phyloP scores from a whole-genome alignment of 2,329 filamentous ascomycete genomes.

The Pseudophaeomoniella oleicola region DNA sequence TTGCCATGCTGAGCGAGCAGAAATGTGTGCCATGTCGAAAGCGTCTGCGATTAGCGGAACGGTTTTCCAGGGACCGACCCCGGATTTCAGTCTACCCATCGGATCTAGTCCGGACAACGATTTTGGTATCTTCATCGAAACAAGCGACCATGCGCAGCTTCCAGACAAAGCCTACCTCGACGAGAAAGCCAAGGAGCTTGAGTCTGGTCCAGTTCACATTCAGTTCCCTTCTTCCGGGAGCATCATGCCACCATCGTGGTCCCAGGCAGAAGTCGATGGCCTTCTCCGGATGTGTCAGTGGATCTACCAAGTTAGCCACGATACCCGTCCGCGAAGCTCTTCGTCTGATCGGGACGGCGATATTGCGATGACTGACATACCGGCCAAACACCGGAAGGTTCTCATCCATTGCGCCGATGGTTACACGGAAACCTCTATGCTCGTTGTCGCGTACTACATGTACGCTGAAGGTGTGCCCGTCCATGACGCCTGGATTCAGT shows the following conservation, averaged over 20 bases:
- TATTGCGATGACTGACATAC: constrained; percentile 33
- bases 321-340: constrained; percentile 21
- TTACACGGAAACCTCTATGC: constrained; percentile 84
- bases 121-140: constrained; percentile 78
- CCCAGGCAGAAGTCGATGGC: constrained; percentile 66
- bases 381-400: constrained; percentile 46
- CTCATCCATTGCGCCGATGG: constrained; percentile 90
- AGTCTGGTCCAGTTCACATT: constrained; percentile 36
- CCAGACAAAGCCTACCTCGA: constrained; percentile 54
- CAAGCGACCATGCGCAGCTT: constrained; percentile 69
- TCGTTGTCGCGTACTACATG: constrained; percentile 84
- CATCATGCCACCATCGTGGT: constrained; percentile 71
- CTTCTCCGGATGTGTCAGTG: constrained; percentile 78
- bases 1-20: constrained; percentile 69
- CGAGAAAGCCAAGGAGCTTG: constrained; percentile 42
- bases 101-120: constrained; percentile 34
- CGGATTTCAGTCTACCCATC: constrained; percentile 37
- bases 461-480: constrained; percentile 72
- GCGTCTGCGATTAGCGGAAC: constrained; percentile 80
- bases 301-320: constrained; percentile 73
- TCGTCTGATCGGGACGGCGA: constrained; percentile 39
- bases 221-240: constrained; percentile 94
- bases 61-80: constrained; percentile 80
- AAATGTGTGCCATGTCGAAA: constrained; percentile 89
- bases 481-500: constrained; percentile 71